These are phyloP conservation scores for Salix brachista DNA, from an alignment of 345 rosid genomes.

Conservation along the genomic window DNA sequence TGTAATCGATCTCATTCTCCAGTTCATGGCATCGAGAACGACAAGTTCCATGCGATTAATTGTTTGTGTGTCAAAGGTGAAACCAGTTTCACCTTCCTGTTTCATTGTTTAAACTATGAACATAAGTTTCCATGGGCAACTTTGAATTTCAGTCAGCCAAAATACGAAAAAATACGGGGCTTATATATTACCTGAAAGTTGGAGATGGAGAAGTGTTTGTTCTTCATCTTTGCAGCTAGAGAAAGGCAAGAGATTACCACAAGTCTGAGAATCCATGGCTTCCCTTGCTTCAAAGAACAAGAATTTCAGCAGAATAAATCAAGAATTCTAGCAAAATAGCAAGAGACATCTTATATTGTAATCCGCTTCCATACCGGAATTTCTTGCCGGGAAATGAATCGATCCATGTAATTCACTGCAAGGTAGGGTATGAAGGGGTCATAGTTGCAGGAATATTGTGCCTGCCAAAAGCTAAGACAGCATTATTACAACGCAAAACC, in stretches of 20 bases:
- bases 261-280: constrained; percentile 43
- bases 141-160: neutral
- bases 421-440: constrained; percentile 37
- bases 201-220: constrained; percentile 23
- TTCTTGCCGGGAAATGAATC: constrained; percentile 39
- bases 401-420: constrained; percentile 51
- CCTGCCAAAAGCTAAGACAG: constrained; percentile 4
- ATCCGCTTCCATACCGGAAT: constrained; percentile 27
- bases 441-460: constrained; percentile 25
- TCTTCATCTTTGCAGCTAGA: constrained; percentile 48
- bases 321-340: neutral
- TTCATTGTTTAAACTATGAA: constrained; percentile 3
- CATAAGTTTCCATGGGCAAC: neutral
- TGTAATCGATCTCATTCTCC: constrained; percentile 73
- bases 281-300: constrained; percentile 30
- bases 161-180: neutral
- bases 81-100: constrained; percentile 35
- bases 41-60: constrained; percentile 54
- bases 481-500: neutral
- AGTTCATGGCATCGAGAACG: constrained; percentile 49
- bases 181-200: constrained; percentile 30
- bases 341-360: neutral
- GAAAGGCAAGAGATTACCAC: constrained; percentile 42
- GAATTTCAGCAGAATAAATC: neutral
- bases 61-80: constrained; percentile 36